These are phyloP conservation scores for Cytidiella melzeri DNA, from an alignment of 768 basidiomycete genomes.

Conservation along the genomic window DNA sequence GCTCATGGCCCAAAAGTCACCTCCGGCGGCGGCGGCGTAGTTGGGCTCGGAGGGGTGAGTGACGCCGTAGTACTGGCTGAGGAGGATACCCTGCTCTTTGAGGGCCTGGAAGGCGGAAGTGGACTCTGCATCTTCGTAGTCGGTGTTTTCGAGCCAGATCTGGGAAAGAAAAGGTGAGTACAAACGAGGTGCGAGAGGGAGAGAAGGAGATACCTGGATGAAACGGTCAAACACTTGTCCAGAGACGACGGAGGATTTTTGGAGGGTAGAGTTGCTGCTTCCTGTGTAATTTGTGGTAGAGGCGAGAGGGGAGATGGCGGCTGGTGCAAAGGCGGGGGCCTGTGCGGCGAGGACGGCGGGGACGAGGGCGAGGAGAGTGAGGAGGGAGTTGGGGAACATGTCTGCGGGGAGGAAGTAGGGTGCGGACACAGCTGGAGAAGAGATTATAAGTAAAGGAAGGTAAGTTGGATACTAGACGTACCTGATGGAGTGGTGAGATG, in stretches of 20 bases:
- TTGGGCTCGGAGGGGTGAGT: constrained; percentile 63
- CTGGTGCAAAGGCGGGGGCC: constrained; percentile 26
- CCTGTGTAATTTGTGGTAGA: constrained; percentile 36
- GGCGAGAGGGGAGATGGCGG: constrained; percentile 22
- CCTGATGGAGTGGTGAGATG: no score
- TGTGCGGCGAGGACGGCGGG: constrained; percentile 17
- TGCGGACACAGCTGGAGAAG: no score
- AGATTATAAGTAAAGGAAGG: no score
- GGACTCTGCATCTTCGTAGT: constrained; percentile 31
- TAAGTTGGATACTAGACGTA: no score
- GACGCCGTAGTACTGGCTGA: constrained; percentile 38
- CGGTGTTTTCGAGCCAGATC: constrained; percentile 63
- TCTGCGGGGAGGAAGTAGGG: neutral
- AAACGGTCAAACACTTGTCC: constrained; percentile 43
- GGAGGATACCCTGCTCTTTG: constrained; percentile 42
- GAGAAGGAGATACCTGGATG: constrained; percentile 24
- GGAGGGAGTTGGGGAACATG: constrained; percentile 8
- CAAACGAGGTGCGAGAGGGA: neutral
- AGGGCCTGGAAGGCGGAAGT: constrained; percentile 30
- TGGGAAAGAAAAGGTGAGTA: constrained; percentile 13
- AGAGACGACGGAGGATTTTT: constrained; percentile 30
- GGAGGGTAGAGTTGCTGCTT: constrained; percentile 36
- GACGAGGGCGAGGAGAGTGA: constrained; percentile 8
- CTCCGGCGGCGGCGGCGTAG: constrained; percentile 43
- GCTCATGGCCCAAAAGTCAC: constrained; percentile 47